These are phyloP conservation scores for Cytospora leucostoma DNA, from an alignment of 2,329 filamentous ascomycete species.

Conservation along the genomic window DNA sequence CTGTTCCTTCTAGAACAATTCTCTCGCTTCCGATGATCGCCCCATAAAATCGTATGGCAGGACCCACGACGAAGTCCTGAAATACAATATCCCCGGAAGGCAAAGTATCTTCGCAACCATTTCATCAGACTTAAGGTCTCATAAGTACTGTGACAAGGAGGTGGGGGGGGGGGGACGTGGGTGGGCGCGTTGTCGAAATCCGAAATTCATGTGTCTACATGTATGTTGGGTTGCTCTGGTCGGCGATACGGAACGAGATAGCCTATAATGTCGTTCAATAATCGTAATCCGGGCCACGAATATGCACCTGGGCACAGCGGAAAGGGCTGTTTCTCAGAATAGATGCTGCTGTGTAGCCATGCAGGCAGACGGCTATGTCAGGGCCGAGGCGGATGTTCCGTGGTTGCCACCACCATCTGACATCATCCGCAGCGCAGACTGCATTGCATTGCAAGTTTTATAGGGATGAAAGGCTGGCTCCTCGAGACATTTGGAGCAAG, in stretches of 20 bases:
- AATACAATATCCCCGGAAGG: slow-evolving; percentile 20
- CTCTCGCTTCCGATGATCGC: slow-evolving; percentile 18
- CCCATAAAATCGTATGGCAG: slow-evolving; percentile 19
- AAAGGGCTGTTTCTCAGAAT: slow-evolving; percentile 17
- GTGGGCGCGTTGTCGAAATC: neutral
- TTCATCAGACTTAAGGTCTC: neutral
- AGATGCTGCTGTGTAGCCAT: slow-evolving; percentile 17
- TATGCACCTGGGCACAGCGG: neutral
- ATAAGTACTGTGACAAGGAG: neutral
- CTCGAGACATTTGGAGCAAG: neutral
- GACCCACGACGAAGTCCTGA: slow-evolving; percentile 23
- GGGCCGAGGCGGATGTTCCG: slow-evolving; percentile 23
- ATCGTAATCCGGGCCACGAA: neutral
- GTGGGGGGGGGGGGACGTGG: no score
- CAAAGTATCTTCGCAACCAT: slow-evolving; percentile 10
- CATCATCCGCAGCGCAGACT: slow-evolving; percentile 25
- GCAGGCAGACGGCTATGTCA: slow-evolving; percentile 20
- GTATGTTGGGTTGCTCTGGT: neutral
- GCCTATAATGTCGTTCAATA: neutral
- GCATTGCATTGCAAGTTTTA: slow-evolving; percentile 1
- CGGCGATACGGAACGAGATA: neutral
- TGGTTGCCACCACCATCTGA: slow-evolving; percentile 21
- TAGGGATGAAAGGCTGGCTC: neutral
- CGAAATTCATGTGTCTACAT: neutral
- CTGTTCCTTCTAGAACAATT: slow-evolving; percentile 27